Percentiles rank a stretch among this genome's conserved stretches.
Conservation (phyloP, 1,284 basidiomycete genomes). For the Anthracocystis walkeri region DNA sequence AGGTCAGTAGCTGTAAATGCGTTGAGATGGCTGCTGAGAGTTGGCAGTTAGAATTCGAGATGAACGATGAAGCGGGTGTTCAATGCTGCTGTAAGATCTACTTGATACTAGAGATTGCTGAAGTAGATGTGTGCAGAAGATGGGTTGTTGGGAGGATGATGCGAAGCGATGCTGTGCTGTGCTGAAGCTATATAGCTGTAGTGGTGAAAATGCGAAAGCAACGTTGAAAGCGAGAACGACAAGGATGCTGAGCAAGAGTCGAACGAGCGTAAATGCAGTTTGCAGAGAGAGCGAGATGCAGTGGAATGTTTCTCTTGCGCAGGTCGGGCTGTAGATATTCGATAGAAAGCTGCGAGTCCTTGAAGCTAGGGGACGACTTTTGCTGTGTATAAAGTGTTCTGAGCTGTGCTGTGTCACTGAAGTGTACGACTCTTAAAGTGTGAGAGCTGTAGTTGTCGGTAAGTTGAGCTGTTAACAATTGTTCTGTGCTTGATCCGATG, state of each 20-base stretch:
- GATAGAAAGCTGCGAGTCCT: background rate
- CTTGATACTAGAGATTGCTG: background rate
- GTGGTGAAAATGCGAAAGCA: slow-evolving; percentile 1
- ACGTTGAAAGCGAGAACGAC: background rate
- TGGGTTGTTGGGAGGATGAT: background rate
- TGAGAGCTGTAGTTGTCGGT: background rate
- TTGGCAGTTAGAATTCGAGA: background rate
- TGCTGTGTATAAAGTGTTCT: background rate
- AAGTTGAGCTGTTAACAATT: no score
- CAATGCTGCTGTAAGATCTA: slow-evolving; percentile 5
- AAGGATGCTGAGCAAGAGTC: slow-evolving; percentile 1
- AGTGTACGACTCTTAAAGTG: background rate
- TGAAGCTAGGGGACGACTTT: background rate
- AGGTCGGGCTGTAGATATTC: background rate
- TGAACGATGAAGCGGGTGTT: background rate
- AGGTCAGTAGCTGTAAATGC: slow-evolving; percentile 5
- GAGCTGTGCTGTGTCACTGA: slow-evolving; percentile 1
- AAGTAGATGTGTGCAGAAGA: background rate
- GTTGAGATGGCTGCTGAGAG: background rate
- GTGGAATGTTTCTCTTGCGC: background rate
- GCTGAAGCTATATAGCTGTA: background rate
- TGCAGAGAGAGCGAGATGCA: slow-evolving; percentile 5
- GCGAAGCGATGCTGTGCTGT: background rate
- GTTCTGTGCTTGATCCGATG: slow-evolving; percentile 3
- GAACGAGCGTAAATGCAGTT: slow-evolving; percentile 9